Evolutionary conservation across 352 stramenopile species (phyloP), one percentile per base, ranked within the genome.

Genomic region (Phytophthora hybrid): DNA sequence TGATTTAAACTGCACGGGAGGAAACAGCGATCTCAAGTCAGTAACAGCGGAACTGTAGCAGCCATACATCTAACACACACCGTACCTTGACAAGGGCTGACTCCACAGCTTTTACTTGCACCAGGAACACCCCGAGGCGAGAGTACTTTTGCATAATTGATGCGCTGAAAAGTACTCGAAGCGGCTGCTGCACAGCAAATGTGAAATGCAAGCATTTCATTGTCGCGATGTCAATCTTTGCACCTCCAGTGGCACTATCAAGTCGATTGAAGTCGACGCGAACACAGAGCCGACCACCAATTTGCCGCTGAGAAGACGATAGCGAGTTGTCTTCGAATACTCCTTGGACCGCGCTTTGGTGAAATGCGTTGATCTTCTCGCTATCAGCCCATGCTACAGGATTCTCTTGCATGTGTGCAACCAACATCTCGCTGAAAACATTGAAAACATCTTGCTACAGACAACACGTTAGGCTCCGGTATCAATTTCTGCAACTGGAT

Each of bases 71-170:
- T 4, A 51, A 32, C 37, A 49, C 18, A 26, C 21, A 56, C 19
- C 53, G 8, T 75, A 91, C 87, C 69, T 91, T 92, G 29, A 91
- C 71, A 29, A 92, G 65, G 3, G 76, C 66, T 4, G 76, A 75
- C 74, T 91, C 87, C 9, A 89, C 85, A 9, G 82, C 62, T 57
- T 93, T 93, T 18, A 92, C 85, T 55, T 93, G 87, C 4, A 93
- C 52, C 7, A 93, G 52, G 4, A 93, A 75, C 7, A 80, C 76
- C 11, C 82, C 81, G 7, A 93, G 68, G 7, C 49, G 79, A 9
- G 84, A 92, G 64, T 92, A 93, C 55, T 92, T 92, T 19, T 76
- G 75, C 65, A 93, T 63, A 34, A 92, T 79, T 1, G 76, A 82
- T 13, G 74, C 63, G 34, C 80, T 91, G 59, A 93, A 92, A 26